These are phyloP conservation scores for Vigna unguiculata DNA, from an alignment of 306 rosid species.

Conservation along the genomic window DNA sequence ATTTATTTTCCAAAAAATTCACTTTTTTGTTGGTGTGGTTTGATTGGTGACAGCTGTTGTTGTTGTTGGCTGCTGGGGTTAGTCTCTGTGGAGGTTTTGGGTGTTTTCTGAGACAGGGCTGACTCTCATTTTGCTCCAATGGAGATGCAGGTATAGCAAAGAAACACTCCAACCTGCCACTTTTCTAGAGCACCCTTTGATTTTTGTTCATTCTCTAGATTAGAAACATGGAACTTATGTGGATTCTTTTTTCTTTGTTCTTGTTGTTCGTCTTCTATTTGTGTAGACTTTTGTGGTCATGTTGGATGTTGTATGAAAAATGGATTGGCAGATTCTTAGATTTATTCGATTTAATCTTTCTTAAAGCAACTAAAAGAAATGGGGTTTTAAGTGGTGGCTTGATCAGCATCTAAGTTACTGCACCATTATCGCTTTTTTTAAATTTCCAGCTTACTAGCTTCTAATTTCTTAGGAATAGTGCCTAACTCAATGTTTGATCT, in stretches of 20 bases:
- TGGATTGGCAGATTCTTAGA: not conserved
- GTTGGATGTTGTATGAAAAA: not conserved
- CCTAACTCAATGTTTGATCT: conserved; percentile 3
- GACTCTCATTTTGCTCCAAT: conserved; percentile 49
- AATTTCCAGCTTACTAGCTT: not conserved
- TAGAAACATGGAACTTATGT: not conserved
- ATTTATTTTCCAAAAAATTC: not conserved
- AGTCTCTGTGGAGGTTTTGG: conserved; percentile 48
- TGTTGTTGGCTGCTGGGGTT: conserved; percentile 49
- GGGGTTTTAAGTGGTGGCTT: conserved; percentile 17
- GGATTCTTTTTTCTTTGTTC: not conserved
- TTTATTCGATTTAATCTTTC: not conserved
- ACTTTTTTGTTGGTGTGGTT: conserved; percentile 31
- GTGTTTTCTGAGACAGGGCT: conserved; percentile 45
- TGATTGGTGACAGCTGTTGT: conserved; percentile 44
- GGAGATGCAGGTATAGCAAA: conserved; percentile 55
- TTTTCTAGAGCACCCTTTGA: conserved; percentile 30
- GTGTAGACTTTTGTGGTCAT: not conserved
- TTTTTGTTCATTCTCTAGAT: not conserved
- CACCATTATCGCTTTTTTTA: not conserved
- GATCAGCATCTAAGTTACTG: conserved; percentile 1
- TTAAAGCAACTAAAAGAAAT: not conserved
- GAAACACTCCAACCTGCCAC: conserved; percentile 30
- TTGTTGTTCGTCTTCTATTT: not conserved
- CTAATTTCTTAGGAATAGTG: conserved; percentile 12